Percentiles rank a stretch among this genome's conserved stretches.
Conservation (phyloP, 306 rosid species). For the Quercus bicolor region DNA sequence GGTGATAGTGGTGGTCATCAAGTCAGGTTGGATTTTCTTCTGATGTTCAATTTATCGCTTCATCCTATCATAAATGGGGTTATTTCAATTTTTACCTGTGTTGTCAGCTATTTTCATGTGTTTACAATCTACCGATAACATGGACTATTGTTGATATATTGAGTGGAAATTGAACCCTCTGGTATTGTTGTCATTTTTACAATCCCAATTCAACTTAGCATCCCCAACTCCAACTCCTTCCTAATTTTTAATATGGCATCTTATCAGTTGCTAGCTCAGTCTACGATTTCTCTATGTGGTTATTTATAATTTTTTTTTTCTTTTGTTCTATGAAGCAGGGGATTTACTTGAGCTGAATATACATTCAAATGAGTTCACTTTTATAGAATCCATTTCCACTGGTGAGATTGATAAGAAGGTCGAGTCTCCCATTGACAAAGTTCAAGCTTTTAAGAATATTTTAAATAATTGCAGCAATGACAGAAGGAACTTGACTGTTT, state of each 20-base stretch:
- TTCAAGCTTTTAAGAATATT: constrained; percentile 53
- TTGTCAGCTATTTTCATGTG: neutral
- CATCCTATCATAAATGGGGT: neutral
- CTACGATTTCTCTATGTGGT: constrained; percentile 3
- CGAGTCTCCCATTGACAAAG: constrained; percentile 90
- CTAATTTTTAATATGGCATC: neutral
- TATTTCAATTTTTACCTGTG: neutral
- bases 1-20: neutral
- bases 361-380: constrained; percentile 82
- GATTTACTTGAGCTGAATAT: constrained; percentile 59
- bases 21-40: neutral
- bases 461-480: constrained; percentile 38
- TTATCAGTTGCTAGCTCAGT: neutral
- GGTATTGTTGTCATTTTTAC: neutral
- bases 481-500: constrained; percentile 59
- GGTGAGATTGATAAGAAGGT: constrained; percentile 80
- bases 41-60: neutral
- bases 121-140: neutral
- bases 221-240: neutral
- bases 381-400: constrained; percentile 68
- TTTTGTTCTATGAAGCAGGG: constrained; percentile 43
- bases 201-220: neutral
- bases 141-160: neutral
- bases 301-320: neutral
- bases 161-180: neutral